These are phyloP conservation scores for Barbarea vulgaris DNA, from an alignment of 345 rosid species.

Conservation along the genomic window DNA sequence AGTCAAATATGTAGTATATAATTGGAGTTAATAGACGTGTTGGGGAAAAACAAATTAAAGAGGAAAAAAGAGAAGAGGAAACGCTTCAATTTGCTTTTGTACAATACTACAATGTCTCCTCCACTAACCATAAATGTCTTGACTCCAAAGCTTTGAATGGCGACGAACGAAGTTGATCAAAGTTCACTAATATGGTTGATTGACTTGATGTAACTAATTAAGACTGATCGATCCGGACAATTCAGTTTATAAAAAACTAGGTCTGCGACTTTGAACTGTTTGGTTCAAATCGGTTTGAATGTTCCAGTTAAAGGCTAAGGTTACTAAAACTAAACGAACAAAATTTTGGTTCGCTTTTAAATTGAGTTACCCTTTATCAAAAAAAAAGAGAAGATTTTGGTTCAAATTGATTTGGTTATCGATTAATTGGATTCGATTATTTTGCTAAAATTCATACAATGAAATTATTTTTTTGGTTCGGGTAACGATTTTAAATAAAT, in stretches of 20 bases:
- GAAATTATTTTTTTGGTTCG: too few species aligned
- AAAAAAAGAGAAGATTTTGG: too few species aligned
- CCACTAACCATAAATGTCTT: slow-evolving; percentile 4
- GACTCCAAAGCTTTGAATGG: neutral
- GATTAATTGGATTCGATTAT: too few species aligned
- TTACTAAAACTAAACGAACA: neutral
- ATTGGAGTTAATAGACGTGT: slow-evolving; percentile 12
- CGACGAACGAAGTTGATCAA: neutral
- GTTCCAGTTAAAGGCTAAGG: neutral
- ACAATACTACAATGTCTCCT: slow-evolving; percentile 17
- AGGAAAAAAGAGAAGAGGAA: neutral
- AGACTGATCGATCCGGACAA: neutral
- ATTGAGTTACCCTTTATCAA: too few species aligned
- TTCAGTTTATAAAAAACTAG: neutral
- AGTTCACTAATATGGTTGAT: neutral
- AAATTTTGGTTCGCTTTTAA: too few species aligned
- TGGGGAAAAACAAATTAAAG: neutral
- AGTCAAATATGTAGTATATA: neutral
- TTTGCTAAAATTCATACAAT: too few species aligned
- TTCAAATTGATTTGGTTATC: too few species aligned
- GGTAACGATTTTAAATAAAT: too few species aligned
- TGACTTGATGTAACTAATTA: neutral
- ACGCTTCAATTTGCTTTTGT: neutral
- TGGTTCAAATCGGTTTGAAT: neutral
- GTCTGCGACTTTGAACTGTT: neutral